Evolutionary conservation across 2,329 filamentous ascomycete species (phyloP), one percentile per base, ranked within the genome.

Genomic region (Boeremia exigua): DNA sequence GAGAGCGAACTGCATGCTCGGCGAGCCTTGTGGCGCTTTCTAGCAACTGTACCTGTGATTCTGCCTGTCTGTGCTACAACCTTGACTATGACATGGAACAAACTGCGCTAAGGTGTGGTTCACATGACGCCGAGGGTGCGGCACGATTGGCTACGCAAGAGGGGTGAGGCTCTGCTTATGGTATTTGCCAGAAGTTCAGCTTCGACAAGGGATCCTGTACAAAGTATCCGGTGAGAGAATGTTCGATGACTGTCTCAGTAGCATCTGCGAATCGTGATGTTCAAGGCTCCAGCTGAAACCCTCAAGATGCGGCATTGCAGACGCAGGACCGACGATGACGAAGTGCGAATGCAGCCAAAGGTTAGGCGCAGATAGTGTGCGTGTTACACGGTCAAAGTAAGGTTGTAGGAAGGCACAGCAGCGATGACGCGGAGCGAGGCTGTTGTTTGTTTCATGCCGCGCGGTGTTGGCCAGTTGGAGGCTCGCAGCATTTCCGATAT

Each of bases 1-100:
- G 42, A 52, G 54, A 48, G 48, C 55, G 52, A 59, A 56, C 56
- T 50, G 58, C 50, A 67, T 33, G 51, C 57, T 63, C 56, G 47
- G 59, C 55, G 40, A 60, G 52, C 54, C 61, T 50, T 33, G 30
- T 53, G 49, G 50, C 46, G 47, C 53, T 48, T 27, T 25, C 37
- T 48, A 30, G 37, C 48, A 56, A 30, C 42, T 42, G 48, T 37
- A 48, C 36, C 42, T 47, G 54, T 34, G 37, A 39, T 42, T 40
- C 52, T 51, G 58, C 38, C 52, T 51, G 58, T 15, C 17, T 46
- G 36, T 25, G 37, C 23, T 54, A 19, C 40, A 23, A 23, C 19
- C 19, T 23, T 40, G 38, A 40, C 46, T 40, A 30, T 49, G 52
- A 55, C 39, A 34, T 40, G 37, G 11, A 11, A 27, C 38, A 47